Conservation (phyloP, 257 asterid genomes). For the Solanum paucissectum region DNA sequence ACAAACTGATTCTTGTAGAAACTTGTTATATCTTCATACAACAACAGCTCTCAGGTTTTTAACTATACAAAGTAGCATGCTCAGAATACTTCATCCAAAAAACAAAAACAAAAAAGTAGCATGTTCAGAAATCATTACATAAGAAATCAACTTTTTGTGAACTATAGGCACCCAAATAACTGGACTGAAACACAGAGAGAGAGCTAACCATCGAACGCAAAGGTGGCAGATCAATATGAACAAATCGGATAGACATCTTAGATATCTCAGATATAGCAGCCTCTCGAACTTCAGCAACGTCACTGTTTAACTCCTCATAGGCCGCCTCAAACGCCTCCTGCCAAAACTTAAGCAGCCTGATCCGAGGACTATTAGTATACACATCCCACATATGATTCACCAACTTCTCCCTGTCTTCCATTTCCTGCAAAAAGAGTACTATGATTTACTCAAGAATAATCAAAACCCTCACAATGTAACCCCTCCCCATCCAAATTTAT, state of each 20-base stretch:
- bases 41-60: neutral
- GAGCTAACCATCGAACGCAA: slow-evolving; percentile 48
- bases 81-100: neutral
- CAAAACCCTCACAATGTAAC: neutral
- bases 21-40: neutral
- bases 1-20: neutral
- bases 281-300: slow-evolving; percentile 45
- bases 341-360: slow-evolving; percentile 70
- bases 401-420: slow-evolving; percentile 91
- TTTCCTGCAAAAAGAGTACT: slow-evolving; percentile 33
- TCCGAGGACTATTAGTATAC: slow-evolving; percentile 53
- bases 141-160: neutral
- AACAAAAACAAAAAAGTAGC: neutral
- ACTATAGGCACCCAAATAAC: neutral
- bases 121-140: neutral
- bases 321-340: slow-evolving; percentile 91
- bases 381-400: slow-evolving; percentile 96
- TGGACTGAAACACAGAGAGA: neutral
- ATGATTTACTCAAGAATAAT: slow-evolving; percentile 1
- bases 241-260: slow-evolving; percentile 57
- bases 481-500: neutral
- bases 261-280: slow-evolving; percentile 80
- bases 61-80: neutral
- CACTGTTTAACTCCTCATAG: slow-evolving; percentile 70
- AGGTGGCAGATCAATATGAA: slow-evolving; percentile 45